Conservation (phyloP, 495 filamentous ascomycete species). For the Aspergillus ostianus region DNA sequence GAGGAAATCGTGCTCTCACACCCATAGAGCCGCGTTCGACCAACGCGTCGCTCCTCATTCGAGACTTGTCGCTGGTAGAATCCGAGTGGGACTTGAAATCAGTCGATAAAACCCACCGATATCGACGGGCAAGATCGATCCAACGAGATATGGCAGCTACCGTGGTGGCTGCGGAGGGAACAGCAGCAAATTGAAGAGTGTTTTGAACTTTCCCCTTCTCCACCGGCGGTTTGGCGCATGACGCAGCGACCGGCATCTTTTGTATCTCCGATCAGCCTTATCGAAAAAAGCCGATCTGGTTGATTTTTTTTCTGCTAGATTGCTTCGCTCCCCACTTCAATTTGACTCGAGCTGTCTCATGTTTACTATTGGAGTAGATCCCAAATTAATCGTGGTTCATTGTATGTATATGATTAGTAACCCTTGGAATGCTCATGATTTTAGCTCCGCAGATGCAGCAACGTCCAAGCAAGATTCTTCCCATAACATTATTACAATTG, state of each 20-base stretch:
- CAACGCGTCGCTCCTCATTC: conserved; percentile 24
- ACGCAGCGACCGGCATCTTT: conserved; percentile 38
- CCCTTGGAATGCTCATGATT: background rate
- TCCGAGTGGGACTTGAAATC: background rate
- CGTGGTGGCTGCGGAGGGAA: conserved; percentile 16
- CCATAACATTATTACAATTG: background rate
- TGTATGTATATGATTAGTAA: background rate
- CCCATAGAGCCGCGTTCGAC: conserved; percentile 25
- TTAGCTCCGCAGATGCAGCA: no score
- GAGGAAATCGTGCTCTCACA: conserved; percentile 31
- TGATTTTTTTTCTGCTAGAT: no score
- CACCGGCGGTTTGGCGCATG: conserved; percentile 37
- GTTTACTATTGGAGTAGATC: background rate
- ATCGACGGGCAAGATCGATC: conserved; percentile 3
- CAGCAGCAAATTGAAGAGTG: conserved; percentile 26
- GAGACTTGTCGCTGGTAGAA: conserved; percentile 5
- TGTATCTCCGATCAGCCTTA: conserved; percentile 44
- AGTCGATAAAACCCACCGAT: background rate
- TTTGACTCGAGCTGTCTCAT: background rate
- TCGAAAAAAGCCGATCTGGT: conserved; percentile 15
- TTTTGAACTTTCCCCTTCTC: conserved; percentile 45
- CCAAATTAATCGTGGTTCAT: background rate
- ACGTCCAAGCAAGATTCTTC: no score
- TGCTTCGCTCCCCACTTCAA: background rate
- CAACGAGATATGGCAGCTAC: conserved; percentile 8